Evolutionary conservation across 169 alveolate species (phyloP).

Genomic region (Plasmodium sp.): DNA sequence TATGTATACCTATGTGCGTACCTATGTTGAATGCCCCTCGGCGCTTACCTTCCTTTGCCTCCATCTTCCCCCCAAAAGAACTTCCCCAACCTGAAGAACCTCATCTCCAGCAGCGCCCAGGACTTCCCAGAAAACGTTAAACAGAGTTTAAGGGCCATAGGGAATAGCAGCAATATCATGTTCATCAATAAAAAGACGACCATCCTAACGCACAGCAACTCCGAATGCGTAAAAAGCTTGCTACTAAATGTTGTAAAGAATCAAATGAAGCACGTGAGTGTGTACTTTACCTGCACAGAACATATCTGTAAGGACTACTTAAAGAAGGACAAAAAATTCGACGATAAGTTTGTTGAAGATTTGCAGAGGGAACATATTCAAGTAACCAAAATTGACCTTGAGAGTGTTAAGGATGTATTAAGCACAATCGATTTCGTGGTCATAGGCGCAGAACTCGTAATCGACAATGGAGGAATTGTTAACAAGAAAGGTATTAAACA

Average conservation of each 20-base stretch:
- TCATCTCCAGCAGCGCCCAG: slow-evolving; percentile 8
- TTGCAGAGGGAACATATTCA: slow-evolving; percentile 42
- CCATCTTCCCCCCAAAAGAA: slow-evolving; percentile 5
- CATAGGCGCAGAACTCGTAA: slow-evolving; percentile 67
- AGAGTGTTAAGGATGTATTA: slow-evolving; percentile 33
- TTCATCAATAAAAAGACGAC: slow-evolving; percentile 27
- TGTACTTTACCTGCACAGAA: slow-evolving; percentile 46
- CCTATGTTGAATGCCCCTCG: not conserved
- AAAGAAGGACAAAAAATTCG: slow-evolving; percentile 47
- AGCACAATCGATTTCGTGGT: slow-evolving; percentile 46
- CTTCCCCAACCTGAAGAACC: slow-evolving; percentile 14
- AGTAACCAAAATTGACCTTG: slow-evolving; percentile 31
- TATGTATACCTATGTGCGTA: not conserved
- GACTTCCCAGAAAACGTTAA: slow-evolving; percentile 22
- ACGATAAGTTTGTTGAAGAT: slow-evolving; percentile 39
- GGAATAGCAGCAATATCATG: slow-evolving; percentile 26
- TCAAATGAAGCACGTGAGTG: slow-evolving; percentile 34
- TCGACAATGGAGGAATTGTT: slow-evolving; percentile 69
- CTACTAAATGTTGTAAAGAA: slow-evolving; percentile 29
- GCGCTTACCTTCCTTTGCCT: not conserved
- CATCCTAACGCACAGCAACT: slow-evolving; percentile 47
- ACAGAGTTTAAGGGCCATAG: slow-evolving; percentile 41
- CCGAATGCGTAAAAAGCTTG: slow-evolving; percentile 67
- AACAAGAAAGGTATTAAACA: slow-evolving; percentile 43
- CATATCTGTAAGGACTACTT: slow-evolving; percentile 8